phyloP scores from a whole-genome alignment of 1,139 yeast genomes.

The Nakaseomyces kungkrabaensis region DNA sequence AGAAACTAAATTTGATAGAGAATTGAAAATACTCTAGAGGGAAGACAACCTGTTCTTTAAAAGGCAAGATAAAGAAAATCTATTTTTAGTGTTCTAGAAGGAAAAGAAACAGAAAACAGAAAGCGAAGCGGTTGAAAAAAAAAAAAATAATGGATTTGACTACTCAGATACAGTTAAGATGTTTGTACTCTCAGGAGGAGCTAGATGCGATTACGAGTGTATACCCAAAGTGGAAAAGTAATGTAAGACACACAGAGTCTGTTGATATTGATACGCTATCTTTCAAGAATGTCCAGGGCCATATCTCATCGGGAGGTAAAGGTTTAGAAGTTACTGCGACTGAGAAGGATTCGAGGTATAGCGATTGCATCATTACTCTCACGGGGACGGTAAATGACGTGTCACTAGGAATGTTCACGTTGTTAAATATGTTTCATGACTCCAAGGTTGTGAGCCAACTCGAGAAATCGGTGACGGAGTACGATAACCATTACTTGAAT shows the following conservation, averaged over 20 bases:
- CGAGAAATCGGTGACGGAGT: background rate
- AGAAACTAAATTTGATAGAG: too few species aligned
- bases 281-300: background rate
- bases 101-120: too few species aligned
- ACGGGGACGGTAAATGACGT: background rate
- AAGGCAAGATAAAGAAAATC: too few species aligned
- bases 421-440: background rate
- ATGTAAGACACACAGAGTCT: background rate
- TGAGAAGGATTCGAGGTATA: background rate
- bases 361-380: background rate
- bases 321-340: background rate
- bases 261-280: background rate
- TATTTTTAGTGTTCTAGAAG: too few species aligned
- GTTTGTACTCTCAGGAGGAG: background rate
- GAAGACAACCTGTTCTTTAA: too few species aligned
- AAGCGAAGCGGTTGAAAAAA: too few species aligned
- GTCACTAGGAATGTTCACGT: background rate
- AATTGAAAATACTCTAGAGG: too few species aligned
- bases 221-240: background rate
- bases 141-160: background rate
- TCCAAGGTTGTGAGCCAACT: background rate
- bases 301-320: background rate
- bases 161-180: background rate
- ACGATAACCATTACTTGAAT: constrained; percentile 19
- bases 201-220: background rate